Base-by-base conservation (phyloP, 768 basidiomycete species). In the Mycena rebaudengoi region DNA sequence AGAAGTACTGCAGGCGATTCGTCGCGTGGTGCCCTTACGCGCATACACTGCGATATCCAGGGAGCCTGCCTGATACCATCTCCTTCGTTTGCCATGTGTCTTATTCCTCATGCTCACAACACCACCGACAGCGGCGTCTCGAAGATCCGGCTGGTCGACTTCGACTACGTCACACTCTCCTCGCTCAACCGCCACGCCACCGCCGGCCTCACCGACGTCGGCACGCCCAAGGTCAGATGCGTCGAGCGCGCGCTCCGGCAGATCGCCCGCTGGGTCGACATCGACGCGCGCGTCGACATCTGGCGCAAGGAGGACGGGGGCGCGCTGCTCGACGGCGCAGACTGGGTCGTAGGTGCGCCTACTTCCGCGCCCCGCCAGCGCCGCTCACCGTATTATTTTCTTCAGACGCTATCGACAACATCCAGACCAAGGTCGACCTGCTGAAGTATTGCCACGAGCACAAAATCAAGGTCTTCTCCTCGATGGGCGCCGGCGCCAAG, bases 401-500 rank as follows among this genome's bases (percentile, higher is more conserved):
- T 55, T 6, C 70, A 88, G 97, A 99, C 76, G 96, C 96, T 6
- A 99, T 99, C 62, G 97, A 99, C 78, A 99, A 99, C 72, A 97
- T 99, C 65, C 86, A 92, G 46, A 97, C 97, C 0, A 99, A 99
- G 74, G 95, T 98, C 12, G 96, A 99, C 70, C 82, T 99, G 43
- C 84, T 99, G 8, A 88, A 92, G 60, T 91, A 96, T 75, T 99
- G 97, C 70, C 86, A 92, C 69, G 86, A 90, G 57, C 82, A 91
- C 65, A 73, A 82, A 18, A 88, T 99, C 75, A 95, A 93, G 91
- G 91, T 96, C 18, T 98, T 99, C 77, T 95, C 96, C 0, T 95
- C 95, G 25, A 98, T 99, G 95, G 98, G 98, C 28, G 94, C 96
- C 4, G 90, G 96, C 13, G 92, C 96, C 14, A 99, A 99, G 78